Base-by-base conservation (phyloP, 1,284 basidiomycete species). In the Malassezia restricta region DNA sequence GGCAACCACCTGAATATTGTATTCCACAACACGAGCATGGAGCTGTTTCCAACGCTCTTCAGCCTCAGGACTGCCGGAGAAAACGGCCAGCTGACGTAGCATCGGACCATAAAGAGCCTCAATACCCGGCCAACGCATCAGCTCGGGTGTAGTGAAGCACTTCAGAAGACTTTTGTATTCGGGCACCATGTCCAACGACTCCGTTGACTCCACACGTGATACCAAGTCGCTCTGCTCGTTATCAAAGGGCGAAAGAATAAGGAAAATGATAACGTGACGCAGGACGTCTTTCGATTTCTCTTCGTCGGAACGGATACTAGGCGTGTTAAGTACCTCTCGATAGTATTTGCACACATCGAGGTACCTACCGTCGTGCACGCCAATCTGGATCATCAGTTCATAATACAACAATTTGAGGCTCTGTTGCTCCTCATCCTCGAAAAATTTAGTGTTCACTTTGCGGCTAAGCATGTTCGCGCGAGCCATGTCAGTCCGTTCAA, bases 81-180 rank as follows among this genome's bases (percentile, higher is more conserved):
- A 98, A 3, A 95, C 85, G 5, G 82, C 80, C 0, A 87, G 89
- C 65, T 81, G 79, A 45, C 82, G 81, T 46, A 98, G 76, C 62
- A 84, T 84, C 6, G 83, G 81, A 28, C 89, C 91, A 72, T 96
- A 98, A 14, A 96, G 79, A 6, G 78, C 76, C 71, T 90, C 84
- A 47, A 98, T 91, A n/a, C 89, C 88, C 0, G 92, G 89, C 94
- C 94, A 98, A 57, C 92, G 79, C 87, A 96, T 95, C 40, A 99
- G 78, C 71, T 98, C 94, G 39, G 83, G 83, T 2, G 90, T 96
- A 11, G 85, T 85, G 74, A 99, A 98, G 68, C 87, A 92, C 77
- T 98, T 98, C 54, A 94, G 81, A 39, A 98, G 81, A 62, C 94
- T 90, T 72, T 88, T 94, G 68, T 94, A 86, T 47, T 90, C 79